phyloP scores from a whole-genome alignment of 352 stramenopile genomes.

The Phytophthora citrophthora region DNA sequence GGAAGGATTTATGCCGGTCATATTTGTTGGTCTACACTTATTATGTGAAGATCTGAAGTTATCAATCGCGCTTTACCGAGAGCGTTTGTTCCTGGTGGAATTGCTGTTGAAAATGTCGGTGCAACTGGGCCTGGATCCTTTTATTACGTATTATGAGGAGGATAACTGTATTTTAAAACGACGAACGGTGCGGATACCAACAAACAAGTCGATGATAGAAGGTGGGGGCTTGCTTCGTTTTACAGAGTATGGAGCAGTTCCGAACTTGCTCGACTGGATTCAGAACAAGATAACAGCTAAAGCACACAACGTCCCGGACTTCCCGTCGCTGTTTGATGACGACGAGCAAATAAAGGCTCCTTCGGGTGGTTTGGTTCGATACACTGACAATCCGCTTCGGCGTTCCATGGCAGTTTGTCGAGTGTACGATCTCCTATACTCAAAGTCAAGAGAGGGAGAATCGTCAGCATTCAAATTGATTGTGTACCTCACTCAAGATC shows the following conservation, averaged over 20 bases:
- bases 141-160: conserved; percentile 60
- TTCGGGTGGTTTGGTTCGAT: conserved; percentile 1
- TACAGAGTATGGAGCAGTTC: conserved; percentile 37
- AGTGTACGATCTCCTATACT: conserved; percentile 50
- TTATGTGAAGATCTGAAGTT: conserved; percentile 77
- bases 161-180: conserved; percentile 36
- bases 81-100: conserved; percentile 42
- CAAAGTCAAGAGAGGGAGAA: conserved; percentile 11
- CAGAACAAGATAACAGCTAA: conserved; percentile 33
- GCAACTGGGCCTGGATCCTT: conserved; percentile 37
- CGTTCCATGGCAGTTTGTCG: conserved; percentile 48
- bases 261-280: conserved; percentile 65
- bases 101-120: conserved; percentile 47
- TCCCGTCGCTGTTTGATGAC: conserved; percentile 34
- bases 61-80: conserved; percentile 38
- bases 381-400: conserved; percentile 24
- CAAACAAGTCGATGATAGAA: neutral
- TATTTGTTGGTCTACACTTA: conserved; percentile 71
- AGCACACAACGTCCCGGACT: conserved; percentile 6
- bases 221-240: conserved; percentile 27
- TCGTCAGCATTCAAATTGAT: conserved; percentile 49
- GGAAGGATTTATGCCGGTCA: conserved; percentile 14
- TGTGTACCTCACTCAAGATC: conserved; percentile 54
- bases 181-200: neutral
- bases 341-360: conserved; percentile 2